A percentile compares a stretch with the other conserved stretches of the same genome.
Conservation (phyloP, 306 rosid species). For the Glycyrrhiza uralensis region DNA sequence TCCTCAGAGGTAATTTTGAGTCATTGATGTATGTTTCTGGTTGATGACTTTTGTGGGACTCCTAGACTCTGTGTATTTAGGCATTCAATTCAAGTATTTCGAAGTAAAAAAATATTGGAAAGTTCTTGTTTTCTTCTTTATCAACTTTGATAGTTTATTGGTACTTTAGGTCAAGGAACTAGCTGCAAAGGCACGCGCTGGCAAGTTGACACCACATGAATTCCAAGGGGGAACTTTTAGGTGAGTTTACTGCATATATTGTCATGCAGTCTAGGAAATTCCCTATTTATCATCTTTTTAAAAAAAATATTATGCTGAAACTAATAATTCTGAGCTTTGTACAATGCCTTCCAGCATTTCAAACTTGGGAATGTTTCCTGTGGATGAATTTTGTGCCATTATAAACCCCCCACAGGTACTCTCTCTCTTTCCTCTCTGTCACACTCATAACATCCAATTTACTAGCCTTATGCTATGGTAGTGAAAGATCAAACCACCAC, state of each 20-base stretch:
- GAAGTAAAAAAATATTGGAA: constrained; percentile 14
- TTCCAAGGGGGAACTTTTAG: constrained; percentile 98
- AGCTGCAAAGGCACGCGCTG: constrained; percentile 85
- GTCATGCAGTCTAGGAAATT: constrained; percentile 1
- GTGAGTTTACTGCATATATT: constrained; percentile 43
- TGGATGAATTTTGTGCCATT: constrained; percentile 90
- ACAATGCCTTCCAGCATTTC: constrained; percentile 74
- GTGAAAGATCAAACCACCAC: too few relatives aligned
- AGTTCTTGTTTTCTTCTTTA: constrained; percentile 18
- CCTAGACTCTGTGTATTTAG: neutral
- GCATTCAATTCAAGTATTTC: neutral
- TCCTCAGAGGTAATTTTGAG: constrained; percentile 68
- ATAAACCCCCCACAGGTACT: constrained; percentile 97
- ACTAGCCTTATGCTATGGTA: too few relatives aligned
- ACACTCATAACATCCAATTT: neutral
- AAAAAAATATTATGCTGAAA: constrained; percentile 1
- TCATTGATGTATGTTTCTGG: neutral
- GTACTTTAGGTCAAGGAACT: constrained; percentile 75
- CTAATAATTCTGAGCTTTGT: constrained; percentile 20
- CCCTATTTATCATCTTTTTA: neutral
- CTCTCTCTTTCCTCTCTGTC: constrained; percentile 29
- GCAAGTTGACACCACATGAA: constrained; percentile 85
- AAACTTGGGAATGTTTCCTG: constrained; percentile 98
- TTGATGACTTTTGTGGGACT: neutral
- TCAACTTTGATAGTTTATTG: constrained; percentile 4